Evolutionary conservation across 768 basidiomycete species (phyloP).

Genomic region (Suillus placidus): DNA sequence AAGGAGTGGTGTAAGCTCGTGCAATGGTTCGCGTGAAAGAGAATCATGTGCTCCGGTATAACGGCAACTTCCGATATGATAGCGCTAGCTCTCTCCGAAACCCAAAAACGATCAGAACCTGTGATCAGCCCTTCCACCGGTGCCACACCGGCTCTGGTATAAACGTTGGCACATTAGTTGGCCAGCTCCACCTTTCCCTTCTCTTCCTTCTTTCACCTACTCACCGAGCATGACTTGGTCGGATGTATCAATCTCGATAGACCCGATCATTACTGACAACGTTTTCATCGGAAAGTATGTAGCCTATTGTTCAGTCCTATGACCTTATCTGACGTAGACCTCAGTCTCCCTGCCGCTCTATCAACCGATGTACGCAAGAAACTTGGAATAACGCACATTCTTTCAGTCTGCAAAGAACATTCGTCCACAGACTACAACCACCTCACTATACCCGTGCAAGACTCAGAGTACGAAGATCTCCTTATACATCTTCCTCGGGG

Average conservation of each 20-base stretch:
- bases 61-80: neutral
- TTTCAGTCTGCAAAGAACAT: slow-evolving; percentile 62
- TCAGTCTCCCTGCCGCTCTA: slow-evolving; percentile 37
- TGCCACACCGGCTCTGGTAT: slow-evolving; percentile 5
- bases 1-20: neutral
- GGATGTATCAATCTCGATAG: slow-evolving; percentile 29
- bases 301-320: neutral
- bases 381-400: slow-evolving; percentile 54
- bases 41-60: neutral
- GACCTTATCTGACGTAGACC: slow-evolving; percentile 6
- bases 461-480: slow-evolving; percentile 55
- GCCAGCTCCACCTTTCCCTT: slow-evolving; percentile 16
- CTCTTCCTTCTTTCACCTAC: slow-evolving; percentile 2
- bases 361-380: slow-evolving; percentile 31
- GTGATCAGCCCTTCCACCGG: slow-evolving; percentile 2
- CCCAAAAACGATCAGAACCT: neutral
- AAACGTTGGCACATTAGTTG: slow-evolving; percentile 12
- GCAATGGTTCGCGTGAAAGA: neutral
- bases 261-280: slow-evolving; percentile 32
- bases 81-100: neutral
- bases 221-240: slow-evolving; percentile 30
- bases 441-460: slow-evolving; percentile 40
- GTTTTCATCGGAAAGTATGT: slow-evolving; percentile 41
- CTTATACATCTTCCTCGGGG: slow-evolving; percentile 64
- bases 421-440: slow-evolving; percentile 45